A percentile compares a stretch with the other conserved stretches of the same genome.
Conservation (phyloP, 1,284 basidiomycete species). For the Ustilago tritici region DNA sequence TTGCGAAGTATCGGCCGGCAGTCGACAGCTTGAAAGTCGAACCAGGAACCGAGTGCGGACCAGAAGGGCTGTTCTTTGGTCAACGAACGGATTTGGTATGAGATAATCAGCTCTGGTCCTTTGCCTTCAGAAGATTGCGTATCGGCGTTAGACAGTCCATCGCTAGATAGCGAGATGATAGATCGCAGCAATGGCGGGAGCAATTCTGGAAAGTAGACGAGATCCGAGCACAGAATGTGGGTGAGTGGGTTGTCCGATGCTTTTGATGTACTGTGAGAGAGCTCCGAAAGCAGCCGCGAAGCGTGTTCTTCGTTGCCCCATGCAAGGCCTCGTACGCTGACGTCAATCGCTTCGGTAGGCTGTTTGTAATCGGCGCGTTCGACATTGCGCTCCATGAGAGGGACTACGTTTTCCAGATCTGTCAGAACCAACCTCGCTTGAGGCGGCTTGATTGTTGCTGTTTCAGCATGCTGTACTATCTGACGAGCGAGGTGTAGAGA, state of each 20-base stretch:
- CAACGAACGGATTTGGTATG: constrained; percentile 81
- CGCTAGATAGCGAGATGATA: constrained; percentile 55
- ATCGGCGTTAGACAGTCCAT: not conserved
- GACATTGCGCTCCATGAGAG: constrained; percentile 63
- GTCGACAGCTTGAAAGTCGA: constrained; percentile 76
- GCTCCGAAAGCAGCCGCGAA: constrained; percentile 19
- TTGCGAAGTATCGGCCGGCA: constrained; percentile 23
- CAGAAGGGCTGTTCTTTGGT: constrained; percentile 83
- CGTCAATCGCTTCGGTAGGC: constrained; percentile 17
- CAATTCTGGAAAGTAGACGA: constrained; percentile 68
- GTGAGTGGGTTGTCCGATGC: constrained; percentile 28
- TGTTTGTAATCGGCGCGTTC: constrained; percentile 30
- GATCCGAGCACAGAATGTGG: constrained; percentile 66
- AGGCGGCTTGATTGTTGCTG: not conserved
- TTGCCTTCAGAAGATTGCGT: not conserved
- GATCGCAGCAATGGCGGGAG: constrained; percentile 63
- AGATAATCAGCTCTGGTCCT: constrained; percentile 58
- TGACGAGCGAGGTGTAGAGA: constrained; percentile 61
- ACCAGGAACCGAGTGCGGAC: constrained; percentile 85
- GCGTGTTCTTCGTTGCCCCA: constrained; percentile 61
- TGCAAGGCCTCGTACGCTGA: constrained; percentile 47
- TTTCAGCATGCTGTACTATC: constrained; percentile 25
- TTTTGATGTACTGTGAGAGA: not conserved
- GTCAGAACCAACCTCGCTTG: constrained; percentile 55
- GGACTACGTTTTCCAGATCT: constrained; percentile 64